Percentiles rank a stretch among this genome's conserved stretches.
Evolutionary conservation across 768 basidiomycete genomes (phyloP).

Genomic region (Collybia sordida): DNA sequence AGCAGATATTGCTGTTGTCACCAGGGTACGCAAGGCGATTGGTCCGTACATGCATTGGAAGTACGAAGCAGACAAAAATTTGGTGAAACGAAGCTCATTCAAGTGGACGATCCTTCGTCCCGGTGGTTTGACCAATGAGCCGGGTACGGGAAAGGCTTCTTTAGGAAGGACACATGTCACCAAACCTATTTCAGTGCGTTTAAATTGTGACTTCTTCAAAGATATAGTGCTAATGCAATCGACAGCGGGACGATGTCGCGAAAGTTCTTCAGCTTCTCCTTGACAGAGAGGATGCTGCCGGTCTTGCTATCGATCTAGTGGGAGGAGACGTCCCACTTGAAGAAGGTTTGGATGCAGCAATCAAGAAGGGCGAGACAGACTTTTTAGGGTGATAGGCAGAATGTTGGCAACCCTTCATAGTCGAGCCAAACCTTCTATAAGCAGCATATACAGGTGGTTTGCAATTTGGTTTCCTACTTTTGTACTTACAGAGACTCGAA

Average conservation of each 20-base stretch:
- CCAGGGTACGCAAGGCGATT: slow-evolving; percentile 43
- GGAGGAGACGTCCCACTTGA: slow-evolving; percentile 49
- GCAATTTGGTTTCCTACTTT: no score
- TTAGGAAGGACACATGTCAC: slow-evolving; percentile 56
- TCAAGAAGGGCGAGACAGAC: slow-evolving; percentile 48
- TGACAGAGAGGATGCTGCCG: slow-evolving; percentile 51
- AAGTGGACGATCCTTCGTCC: slow-evolving; percentile 70
- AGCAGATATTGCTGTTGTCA: slow-evolving; percentile 42
- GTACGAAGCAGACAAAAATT: slow-evolving; percentile 50
- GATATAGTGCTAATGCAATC: neutral
- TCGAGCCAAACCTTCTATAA: no score
- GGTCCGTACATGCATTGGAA: slow-evolving; percentile 47
- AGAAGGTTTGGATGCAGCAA: slow-evolving; percentile 46
- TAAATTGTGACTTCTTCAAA: no score
- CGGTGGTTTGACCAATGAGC: slow-evolving; percentile 50
- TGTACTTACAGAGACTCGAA: no score
- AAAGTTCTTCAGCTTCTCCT: slow-evolving; percentile 43
- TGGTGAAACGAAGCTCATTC: slow-evolving; percentile 49
- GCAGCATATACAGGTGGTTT: no score
- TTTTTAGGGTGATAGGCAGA: slow-evolving; percentile 27
- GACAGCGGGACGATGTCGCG: slow-evolving; percentile 61
- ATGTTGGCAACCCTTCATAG: no score
- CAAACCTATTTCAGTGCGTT: slow-evolving; percentile 45
- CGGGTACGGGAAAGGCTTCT: slow-evolving; percentile 48
- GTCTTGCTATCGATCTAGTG: slow-evolving; percentile 59